Base-by-base conservation (phyloP, 163 green algal species). In the Chloroidium sp. region DNA sequence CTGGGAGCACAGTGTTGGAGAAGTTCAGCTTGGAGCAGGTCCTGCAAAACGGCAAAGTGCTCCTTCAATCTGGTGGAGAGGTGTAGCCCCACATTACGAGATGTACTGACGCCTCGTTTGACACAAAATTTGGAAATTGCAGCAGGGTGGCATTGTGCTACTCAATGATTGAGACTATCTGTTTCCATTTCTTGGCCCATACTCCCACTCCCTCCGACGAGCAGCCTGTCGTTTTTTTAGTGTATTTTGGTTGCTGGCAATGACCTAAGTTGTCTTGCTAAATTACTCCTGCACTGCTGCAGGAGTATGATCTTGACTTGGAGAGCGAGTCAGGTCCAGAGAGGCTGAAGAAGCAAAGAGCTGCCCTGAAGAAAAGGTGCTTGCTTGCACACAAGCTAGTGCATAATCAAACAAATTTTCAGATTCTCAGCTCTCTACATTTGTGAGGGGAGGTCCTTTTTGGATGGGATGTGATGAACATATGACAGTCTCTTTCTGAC, bases 1-100 rank as follows among this genome's bases (percentile, higher is more conserved):
- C 57, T 4, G 0, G 87, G 74, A 82, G 83, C 72, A 61, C 4
- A 3, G 1, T 1, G 64, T 72, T 72, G 64, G 8, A 10, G 6
- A 72, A 10, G 6, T 72, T 72, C 8, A 72, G 8, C 64, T 6
- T 72, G 6, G 64, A 6, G 8, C 6, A 72, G 6, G 6, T 72
- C 6, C 64, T 72, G 64, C 6, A 72, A 72, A 10, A 72, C 8
- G 64, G 64, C 64, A 6, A 10, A 72, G 64, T 72, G 6, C 8
- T 72, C 6, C 6, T 72, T 6, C 64, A 72, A 10, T 72, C 64
- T n/a, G 64, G 64, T 10, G 64, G 64, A 6, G 6, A 72, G 64
- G 64, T 72, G 64, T 10, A n/a, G 64, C 64, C 64, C 64, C 64
- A 72, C 6, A 6, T 72, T 10, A 72, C 8, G 8, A 36, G 36